Percentiles rank a stretch among this genome's conserved stretches.
These are phyloP conservation scores for Escovopsis sp. DNA, from an alignment of 2,329 filamentous ascomycete genomes.

Conservation along the genomic window DNA sequence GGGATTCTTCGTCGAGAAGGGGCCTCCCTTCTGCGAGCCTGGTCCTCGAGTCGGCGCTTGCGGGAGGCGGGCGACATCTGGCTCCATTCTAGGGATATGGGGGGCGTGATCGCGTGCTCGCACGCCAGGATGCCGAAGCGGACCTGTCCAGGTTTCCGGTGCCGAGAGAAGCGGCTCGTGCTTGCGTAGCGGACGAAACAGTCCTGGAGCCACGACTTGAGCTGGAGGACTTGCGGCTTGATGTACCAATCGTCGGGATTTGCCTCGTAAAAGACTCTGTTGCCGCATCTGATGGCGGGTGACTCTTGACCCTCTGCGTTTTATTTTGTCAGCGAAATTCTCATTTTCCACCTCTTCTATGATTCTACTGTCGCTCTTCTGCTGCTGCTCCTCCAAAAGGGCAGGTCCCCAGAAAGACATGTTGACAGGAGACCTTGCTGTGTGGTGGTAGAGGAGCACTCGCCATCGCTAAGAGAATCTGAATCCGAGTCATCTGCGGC, in stretches of 20 bases:
- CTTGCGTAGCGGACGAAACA: conserved; percentile 23
- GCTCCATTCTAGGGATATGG: conserved; percentile 5
- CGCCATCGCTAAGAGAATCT: neutral
- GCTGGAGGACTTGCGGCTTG: conserved; percentile 19
- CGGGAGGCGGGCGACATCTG: neutral
- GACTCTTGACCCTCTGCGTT: neutral
- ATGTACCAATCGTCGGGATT: conserved; percentile 20
- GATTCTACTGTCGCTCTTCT: no score
- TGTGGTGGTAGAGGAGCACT: neutral
- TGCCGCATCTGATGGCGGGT: conserved; percentile 5
- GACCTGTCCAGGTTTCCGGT: conserved; percentile 20
- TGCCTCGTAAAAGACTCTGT: conserved; percentile 19
- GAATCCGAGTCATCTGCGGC: neutral
- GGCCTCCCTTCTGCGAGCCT: neutral
- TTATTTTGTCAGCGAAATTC: neutral
- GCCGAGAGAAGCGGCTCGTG: conserved; percentile 16
- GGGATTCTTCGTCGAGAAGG: conserved; percentile 10
- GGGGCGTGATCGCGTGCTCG: conserved; percentile 20
- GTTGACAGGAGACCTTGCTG: no score
- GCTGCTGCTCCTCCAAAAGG: no score
- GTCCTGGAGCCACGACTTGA: conserved; percentile 22
- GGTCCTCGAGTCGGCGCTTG: neutral
- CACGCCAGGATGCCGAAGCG: conserved; percentile 26
- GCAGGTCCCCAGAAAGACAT: no score
- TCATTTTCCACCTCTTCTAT: no score